phyloP scores from a whole-genome alignment of 225 moss, liverwort and hornwort genomes.

The Pleurozium schreberi region DNA sequence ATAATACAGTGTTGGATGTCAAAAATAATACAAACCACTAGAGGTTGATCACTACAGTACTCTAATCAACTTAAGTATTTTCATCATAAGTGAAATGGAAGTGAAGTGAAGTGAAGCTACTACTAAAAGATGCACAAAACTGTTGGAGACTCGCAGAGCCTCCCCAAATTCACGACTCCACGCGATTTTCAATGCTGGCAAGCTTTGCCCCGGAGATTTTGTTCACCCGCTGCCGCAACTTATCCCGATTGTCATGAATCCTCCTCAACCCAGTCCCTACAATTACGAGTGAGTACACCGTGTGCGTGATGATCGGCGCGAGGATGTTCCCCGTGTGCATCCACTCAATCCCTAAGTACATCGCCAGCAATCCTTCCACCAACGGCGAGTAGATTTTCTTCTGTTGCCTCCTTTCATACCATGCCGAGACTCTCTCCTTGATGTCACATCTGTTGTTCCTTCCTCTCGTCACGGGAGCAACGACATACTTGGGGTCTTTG shows the following conservation, averaged over 20 bases:
- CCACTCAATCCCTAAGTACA: constrained; percentile 95
- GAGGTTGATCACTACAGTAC: neutral
- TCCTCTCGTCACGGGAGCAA: constrained; percentile 56
- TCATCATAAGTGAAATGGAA: neutral
- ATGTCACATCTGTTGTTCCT: constrained; percentile 61
- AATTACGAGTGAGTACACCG: constrained; percentile 71
- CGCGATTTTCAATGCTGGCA: neutral
- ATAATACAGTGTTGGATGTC: constrained; percentile 10
- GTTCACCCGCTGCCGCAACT: constrained; percentile 72
- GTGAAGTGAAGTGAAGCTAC: neutral
- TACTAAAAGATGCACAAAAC: constrained; percentile 17
- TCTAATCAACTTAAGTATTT: neutral
- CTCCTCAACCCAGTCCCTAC: constrained; percentile 77
- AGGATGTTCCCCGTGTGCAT: constrained; percentile 92
- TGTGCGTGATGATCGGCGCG: constrained; percentile 87
- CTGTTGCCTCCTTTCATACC: constrained; percentile 89
- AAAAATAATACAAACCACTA: constrained; percentile 17
- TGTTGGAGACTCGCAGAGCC: neutral
- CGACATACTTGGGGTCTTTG: constrained; percentile 79
- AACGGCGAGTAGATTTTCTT: constrained; percentile 88
- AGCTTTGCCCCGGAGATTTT: constrained; percentile 35
- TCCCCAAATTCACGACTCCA: neutral
- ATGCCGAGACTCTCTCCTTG: constrained; percentile 63
- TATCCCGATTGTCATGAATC: constrained; percentile 66
- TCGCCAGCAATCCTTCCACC: constrained; percentile 70